Base-by-base conservation (phyloP, 805 yeast genomes). In the Myxozyma mucilagina region DNA sequence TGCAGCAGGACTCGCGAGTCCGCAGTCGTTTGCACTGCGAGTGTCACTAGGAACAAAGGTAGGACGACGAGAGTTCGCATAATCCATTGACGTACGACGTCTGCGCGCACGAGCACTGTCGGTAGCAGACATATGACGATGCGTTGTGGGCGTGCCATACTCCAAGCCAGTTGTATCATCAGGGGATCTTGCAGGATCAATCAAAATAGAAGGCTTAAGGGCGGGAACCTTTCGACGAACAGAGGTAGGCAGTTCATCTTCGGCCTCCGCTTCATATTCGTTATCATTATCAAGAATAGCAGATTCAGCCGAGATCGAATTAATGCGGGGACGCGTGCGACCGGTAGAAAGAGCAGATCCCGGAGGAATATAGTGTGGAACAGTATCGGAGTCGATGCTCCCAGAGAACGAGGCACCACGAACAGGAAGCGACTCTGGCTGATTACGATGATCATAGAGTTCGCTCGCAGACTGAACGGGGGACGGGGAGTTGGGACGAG, bases 391-490 rank as follows among this genome's bases (percentile, higher is more conserved):
- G 24, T 36, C 43, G 14, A 35, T 43, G n/a, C 39, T 29, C 24
- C 57, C 59, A 14, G 66, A 64, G 52, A 64, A 55, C 13, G 68
- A 63, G 14, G 56, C 56, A 36, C 59, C 59, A 31, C 78, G 74
- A 13, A 74, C 69, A 2, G 79, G 78, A 24, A 76, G 59, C 31
- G 79, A 70, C 61, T 78, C 80, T 3, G 80, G 76, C 64, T 80
- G 83, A 66, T 77, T 74, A 61, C 84, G 77, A 67, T 81, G 84
- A 68, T 81, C 84, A 63, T 79, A 73, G 39, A 81, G 70, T 55
- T 73, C 79, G 53, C 44, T 56, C 16, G 62, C 53, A 16, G 63
- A 39, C 24, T 38, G 50, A 20, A 53, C 53, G 10, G 64, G 64
- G 20, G 54, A 50, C 11, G 54, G 54, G 11, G 66, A 64, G 50